Percentiles rank a stretch among this genome's conserved stretches.
phyloP scores from a whole-genome alignment of 768 basidiomycete genomes.

The Naematelia encephala region DNA sequence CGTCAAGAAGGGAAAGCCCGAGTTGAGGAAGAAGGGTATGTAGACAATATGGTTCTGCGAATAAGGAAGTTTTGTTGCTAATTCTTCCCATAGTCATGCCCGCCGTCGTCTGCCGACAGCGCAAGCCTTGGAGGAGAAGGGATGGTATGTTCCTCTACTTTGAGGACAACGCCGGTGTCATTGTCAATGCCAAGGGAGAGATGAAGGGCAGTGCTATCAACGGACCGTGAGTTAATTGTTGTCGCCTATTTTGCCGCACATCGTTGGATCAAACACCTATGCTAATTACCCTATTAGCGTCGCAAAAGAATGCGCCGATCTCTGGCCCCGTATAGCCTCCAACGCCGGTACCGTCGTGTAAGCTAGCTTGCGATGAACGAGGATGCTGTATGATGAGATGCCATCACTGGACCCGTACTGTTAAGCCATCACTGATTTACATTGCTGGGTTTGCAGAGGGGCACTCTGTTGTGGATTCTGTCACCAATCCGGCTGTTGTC shows the following conservation, averaged over 20 bases:
- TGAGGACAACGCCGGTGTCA: slow-evolving; percentile 94
- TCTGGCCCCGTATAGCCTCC: slow-evolving; percentile 99
- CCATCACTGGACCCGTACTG: not conserved
- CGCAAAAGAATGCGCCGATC: slow-evolving; percentile 99
- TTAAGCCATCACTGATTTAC: not conserved
- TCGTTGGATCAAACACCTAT: too few relatives aligned
- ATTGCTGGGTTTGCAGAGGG: too few relatives aligned
- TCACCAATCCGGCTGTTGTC: too few relatives aligned
- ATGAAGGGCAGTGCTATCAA: slow-evolving; percentile 85
- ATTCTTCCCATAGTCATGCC: slow-evolving; percentile 71
- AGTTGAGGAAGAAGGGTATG: slow-evolving; percentile 98
- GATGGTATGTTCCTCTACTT: slow-evolving; percentile 99
- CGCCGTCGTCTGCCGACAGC: slow-evolving; percentile 91
- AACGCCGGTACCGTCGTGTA: slow-evolving; percentile 98
- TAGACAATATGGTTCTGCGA: too few relatives aligned
- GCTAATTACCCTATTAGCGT: too few relatives aligned
- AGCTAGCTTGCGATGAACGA: slow-evolving; percentile 32
- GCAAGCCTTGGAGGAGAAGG: slow-evolving; percentile 95
- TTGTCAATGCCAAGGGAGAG: slow-evolving; percentile 98
- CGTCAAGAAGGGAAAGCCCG: slow-evolving; percentile 99
- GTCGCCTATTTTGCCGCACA: too few relatives aligned
- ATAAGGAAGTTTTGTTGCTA: slow-evolving; percentile 1
- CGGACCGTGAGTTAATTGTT: slow-evolving; percentile 38
- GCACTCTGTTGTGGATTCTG: too few relatives aligned
- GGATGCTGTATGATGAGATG: not conserved